Evolutionary conservation across 2,329 filamentous ascomycete species (phyloP), one percentile per base, ranked within the genome.

Genomic region (Ophioceras dolichostomum): DNA sequence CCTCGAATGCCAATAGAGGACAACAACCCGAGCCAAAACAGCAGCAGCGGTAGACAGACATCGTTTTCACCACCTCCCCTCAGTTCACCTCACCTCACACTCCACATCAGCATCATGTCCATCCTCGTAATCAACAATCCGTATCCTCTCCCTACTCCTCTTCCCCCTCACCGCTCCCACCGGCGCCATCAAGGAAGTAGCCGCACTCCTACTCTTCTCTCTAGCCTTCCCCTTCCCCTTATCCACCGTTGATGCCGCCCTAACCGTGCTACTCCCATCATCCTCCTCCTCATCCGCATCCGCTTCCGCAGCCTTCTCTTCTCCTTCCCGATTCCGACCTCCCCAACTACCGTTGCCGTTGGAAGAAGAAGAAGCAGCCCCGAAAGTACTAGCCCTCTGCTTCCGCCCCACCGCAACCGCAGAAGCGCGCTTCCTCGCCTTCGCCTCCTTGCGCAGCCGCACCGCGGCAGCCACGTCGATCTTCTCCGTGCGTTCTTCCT

Each of bases 371-470:
- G n/a, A n/a, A n/a, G n/a, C n/a, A n/a, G n/a, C n/a, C n/a, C n/a
- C n/a, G n/a, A n/a, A n/a, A n/a, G n/a, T n/a, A n/a, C n/a, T 19
- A 10, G 14, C 20, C n/a, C 22, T 31, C 20, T 32, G 31, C 21
- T 37, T 44, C 34, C 6, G n/a, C 10, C 4, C 29, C 5, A 17
- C 30, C 5, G n/a, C 12, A 13, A 32, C 41, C 8, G n/a, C 9
- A 18, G 30, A 31, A 19, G 49, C 51, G 30, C 53, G 34, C 39
- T 49, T 45, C 21, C 39, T 41, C 16, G 50, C 45, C 47, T 54
- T 58, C 18, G 44, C 45, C 31, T 59, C 48, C 41, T 57, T 58
- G 7, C 56, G 45, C 34, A 57, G 35, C 20, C 47, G 45, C 6
- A 55, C 42, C 0, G 53, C 55, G 7, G 49, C 43, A 13, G 49